phyloP scores from a whole-genome alignment of 257 asterid genomes.

The Vinca minor region DNA sequence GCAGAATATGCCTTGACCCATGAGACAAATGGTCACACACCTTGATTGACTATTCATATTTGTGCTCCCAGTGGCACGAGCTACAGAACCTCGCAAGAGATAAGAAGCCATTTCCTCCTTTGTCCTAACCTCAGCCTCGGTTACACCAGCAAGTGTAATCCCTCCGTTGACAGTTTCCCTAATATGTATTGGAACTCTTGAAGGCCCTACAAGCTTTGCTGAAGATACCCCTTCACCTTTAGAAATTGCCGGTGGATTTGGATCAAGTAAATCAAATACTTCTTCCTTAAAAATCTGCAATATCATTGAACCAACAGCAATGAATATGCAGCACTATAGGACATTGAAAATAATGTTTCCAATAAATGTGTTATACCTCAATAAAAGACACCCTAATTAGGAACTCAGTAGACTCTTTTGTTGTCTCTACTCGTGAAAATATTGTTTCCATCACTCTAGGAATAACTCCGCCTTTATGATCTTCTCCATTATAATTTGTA shows the following conservation, averaged over 20 bases:
- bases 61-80: constrained; percentile 97
- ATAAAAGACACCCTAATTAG: constrained; percentile 83
- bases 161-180: constrained; percentile 85
- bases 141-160: constrained; percentile 89
- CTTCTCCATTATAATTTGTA: constrained; percentile 91
- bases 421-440: constrained; percentile 51
- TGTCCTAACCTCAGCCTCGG: constrained; percentile 83
- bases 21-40: constrained; percentile 21
- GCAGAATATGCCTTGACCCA: not conserved
- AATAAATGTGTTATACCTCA: constrained; percentile 46
- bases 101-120: constrained; percentile 88
- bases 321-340: not conserved
- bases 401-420: constrained; percentile 61
- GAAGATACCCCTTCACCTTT: constrained; percentile 30
- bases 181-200: constrained; percentile 86
- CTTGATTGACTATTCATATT: constrained; percentile 97
- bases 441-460: constrained; percentile 86
- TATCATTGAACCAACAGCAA: constrained; percentile 3
- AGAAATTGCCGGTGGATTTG: constrained; percentile 25
- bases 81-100: constrained; percentile 69
- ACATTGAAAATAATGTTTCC: not conserved
- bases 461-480: constrained; percentile 56
- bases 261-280: constrained; percentile 76
- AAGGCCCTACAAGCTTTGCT: constrained; percentile 40
- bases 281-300: constrained; percentile 92